Evolutionary conservation across 2,329 filamentous ascomycete genomes (phyloP), one percentile per base, ranked within the genome.

Genomic region (Clarireedia paspali): DNA sequence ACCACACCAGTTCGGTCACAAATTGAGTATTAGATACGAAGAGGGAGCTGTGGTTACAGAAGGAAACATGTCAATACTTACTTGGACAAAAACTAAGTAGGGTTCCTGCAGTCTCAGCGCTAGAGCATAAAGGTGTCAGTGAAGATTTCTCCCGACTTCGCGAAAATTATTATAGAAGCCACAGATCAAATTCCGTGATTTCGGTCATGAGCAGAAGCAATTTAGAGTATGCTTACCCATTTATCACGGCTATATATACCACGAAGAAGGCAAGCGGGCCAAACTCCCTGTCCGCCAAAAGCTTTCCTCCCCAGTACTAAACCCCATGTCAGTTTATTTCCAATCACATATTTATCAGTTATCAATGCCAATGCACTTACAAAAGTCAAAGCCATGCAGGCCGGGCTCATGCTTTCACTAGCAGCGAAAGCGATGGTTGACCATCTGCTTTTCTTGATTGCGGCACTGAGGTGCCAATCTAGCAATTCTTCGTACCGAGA

Each of bases 331-430:
- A 50, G 47, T 23, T 39, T 26, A 26, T 14, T 9, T 14, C 4
- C 10, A 34, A 34, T 1, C 30, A 34, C 10, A 34, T 34, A 34
- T 5, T 34, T 2, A 5, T 34, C 5, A 4, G 14, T 4, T 12
- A 34, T 34, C 5, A 4, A 34, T 4, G 3, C 5, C 30, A 34
- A 30, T 9, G 30, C 70, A 79, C 80, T 48, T 80, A 84, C 44
- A 51, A 83, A 81, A 2, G 77, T 73, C 39, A 84, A 71, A 1
- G 82, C 82, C 76, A 81, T 80, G 42, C 77, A 80, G 6, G 76
- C 74, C 36, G 85, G 62, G 27, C 79, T 75, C 23, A 84, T 70
- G 63, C 76, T 81, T 53, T 83, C 79, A 3, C 75, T 77, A 5
- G 75, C 71, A 0, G 79, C 75, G 60, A 82, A 82, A 1, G 82